Evolutionary conservation across 1,284 basidiomycete genomes (phyloP), one percentile per base, ranked within the genome.

Genomic region (Trichosporon sp.): DNA sequence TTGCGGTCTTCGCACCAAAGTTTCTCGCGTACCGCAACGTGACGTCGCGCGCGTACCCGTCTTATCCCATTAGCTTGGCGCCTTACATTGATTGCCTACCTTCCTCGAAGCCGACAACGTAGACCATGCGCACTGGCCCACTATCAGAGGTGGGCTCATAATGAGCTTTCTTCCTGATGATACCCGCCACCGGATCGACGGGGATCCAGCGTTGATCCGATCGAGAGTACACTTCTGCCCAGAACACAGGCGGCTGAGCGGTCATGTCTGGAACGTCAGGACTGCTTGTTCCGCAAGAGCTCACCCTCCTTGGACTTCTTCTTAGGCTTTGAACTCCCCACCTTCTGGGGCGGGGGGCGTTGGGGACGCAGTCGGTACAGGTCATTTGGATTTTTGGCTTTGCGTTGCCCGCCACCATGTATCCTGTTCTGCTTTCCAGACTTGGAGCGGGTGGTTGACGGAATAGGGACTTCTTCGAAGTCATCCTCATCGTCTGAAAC

Each of bases 171-270:
- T 90, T 91, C 71, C 93, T 89, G 65, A 95, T 87, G 59, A 88
- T 84, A 44, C 85, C 87, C 11, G 89, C 86, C 29, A 95, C 85
- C 4, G 93, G 92, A 78, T 99, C 96, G 46, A 98, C 88, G 0
- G 93, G 89, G 19, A 98, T 83, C 95, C 95, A 99, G 44, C 88
- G 87, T 54, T 86, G 88, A 79, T 97, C 94, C 1, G 94, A 88
- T 19, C 91, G 88, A 29, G 91, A 95, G 80, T 95, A 99, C 0
- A 97, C 91, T 79, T 99, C 96, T 1, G 91, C 92, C 96, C 95
- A 99, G 79, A 95, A 92, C 2, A 95, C 89, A 0, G 95, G 96
- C 1, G 94, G 89, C n/a, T 79, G 75, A 2, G 71, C 62, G 0
- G 70, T 69, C 29, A 81, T 69, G 63, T 78, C 79, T 79, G 46